Evolutionary conservation across 225 moss, liverwort and hornwort species (phyloP), one percentile per base, ranked within the genome.

Genomic region (Physcomitrium patens): DNA sequence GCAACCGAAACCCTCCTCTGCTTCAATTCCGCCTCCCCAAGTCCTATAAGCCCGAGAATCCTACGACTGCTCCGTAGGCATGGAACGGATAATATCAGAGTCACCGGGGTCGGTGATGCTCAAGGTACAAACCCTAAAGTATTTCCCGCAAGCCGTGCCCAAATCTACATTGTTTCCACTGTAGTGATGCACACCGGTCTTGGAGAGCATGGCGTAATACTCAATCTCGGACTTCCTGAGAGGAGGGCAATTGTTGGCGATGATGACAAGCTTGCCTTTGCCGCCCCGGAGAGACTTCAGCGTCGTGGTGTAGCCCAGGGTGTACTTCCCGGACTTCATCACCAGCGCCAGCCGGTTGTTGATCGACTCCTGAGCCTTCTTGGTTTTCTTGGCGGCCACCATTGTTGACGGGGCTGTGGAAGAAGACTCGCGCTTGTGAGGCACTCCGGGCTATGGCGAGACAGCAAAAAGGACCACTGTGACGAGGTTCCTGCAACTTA

Each of bases 191-290:
- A 87, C 87, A 46, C 84, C 84, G 14, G 84, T 87, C 79, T 87
- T 87, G 27, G 84, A 81, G 18, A 87, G 79, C 87, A 87, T 87
- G 10, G 87, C 87, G 56, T 87, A 87, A 74, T 87, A 87, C 68
- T 87, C 87, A 61, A 87, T 84, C 82, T 87, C 87, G 24, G 87
- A 87, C 79, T 87, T 87, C 22, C 87, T 76, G 11, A 87, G 73
- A 6, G 87, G 87, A 41, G 87, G 87, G 75, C 84, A 84, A 74
- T 87, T 87, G 87, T 80, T 85, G 16, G 87, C 79, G 58, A 87
- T 87, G 71, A 87, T 87, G 24, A 87, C 64, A 3, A 87, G 87
- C 82, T 87, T 87, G 60, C 84, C 87, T 82, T 85, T 87, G 52
- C 87, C 87, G 13, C 84, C 79, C 9, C 87, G 82, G 18, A 87